Percentiles rank a stretch among this genome's conserved stretches.
Evolutionary conservation across 2,329 filamentous ascomycete genomes (phyloP).

Genomic region (Westerdykella sp.): DNA sequence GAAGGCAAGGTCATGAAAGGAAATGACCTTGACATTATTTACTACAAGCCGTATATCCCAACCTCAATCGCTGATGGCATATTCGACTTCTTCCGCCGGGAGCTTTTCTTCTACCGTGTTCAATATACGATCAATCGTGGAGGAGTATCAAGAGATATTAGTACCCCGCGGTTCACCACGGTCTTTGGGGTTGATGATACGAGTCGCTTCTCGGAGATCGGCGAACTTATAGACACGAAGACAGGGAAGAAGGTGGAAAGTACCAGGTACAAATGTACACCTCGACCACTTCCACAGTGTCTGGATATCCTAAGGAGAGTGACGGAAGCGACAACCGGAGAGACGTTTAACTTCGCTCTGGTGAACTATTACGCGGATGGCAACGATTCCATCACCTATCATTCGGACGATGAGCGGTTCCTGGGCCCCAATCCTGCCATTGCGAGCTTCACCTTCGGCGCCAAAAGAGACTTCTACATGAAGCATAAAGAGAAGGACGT

Average conservation of each 20-base stretch:
- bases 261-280: constrained; percentile 54
- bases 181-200: constrained; percentile 60
- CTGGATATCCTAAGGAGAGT: constrained; percentile 57
- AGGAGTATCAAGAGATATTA: constrained; percentile 56
- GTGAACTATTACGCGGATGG: constrained; percentile 81
- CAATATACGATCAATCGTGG: constrained; percentile 66
- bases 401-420: constrained; percentile 75
- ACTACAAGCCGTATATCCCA: constrained; percentile 68
- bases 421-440: constrained; percentile 64
- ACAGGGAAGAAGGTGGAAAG: constrained; percentile 36
- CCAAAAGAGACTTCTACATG: constrained; percentile 67
- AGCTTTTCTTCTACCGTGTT: constrained; percentile 70
- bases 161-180: constrained; percentile 55
- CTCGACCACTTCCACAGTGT: constrained; percentile 65
- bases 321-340: constrained; percentile 61
- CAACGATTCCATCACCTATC: constrained; percentile 69
- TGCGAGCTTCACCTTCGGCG: constrained; percentile 68
- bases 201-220: constrained; percentile 47
- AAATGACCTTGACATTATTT: constrained; percentile 65
- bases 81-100: constrained; percentile 64
- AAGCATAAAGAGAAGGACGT: constrained; percentile 62
- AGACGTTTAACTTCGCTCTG: constrained; percentile 69
- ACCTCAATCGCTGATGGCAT: constrained; percentile 50
- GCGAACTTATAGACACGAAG: constrained; percentile 39
- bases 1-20: constrained; percentile 48